Percentiles rank a stretch among this genome's conserved stretches.
Evolutionary conservation across 768 basidiomycete species (phyloP).

Genomic region (Aureoboletus auriporus): DNA sequence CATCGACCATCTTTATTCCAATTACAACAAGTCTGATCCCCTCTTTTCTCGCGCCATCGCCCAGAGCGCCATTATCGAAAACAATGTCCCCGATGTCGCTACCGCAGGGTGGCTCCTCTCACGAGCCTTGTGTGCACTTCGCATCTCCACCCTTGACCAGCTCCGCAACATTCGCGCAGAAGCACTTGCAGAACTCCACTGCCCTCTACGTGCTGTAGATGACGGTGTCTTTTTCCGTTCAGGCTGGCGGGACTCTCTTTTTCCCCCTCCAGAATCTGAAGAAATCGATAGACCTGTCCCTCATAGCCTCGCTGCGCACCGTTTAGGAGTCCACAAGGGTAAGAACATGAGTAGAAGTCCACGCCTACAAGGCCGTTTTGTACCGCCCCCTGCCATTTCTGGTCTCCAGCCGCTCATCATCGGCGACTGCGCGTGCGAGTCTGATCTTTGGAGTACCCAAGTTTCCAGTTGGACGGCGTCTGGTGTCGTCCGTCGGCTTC

Average conservation of each 20-base stretch:
- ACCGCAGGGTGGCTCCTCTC: constrained; percentile 66
- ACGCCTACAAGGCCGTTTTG: constrained; percentile 18
- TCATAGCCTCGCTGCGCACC: constrained; percentile 18
- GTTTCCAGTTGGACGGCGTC: constrained; percentile 61
- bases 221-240: constrained; percentile 66
- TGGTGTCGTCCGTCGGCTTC: constrained; percentile 61
- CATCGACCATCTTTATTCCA: constrained; percentile 60
- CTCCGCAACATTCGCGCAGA: constrained; percentile 57
- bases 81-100: constrained; percentile 54
- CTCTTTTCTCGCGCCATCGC: constrained; percentile 71
- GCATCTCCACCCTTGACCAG: constrained; percentile 53
- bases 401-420: constrained; percentile 65
- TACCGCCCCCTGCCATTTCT: constrained; percentile 12
- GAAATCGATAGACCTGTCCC: constrained; percentile 12
- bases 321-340: constrained; percentile 22
- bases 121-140: constrained; percentile 55
- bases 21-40: constrained; percentile 52
- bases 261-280: constrained; percentile 26
- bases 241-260: constrained; percentile 51
- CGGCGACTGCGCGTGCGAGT: constrained; percentile 66
- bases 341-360: constrained; percentile 26
- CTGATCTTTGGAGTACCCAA: constrained; percentile 57
- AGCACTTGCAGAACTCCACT: constrained; percentile 49
- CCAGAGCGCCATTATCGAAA: constrained; percentile 67
- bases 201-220: constrained; percentile 55